Conservation (phyloP, 768 basidiomycete genomes). For the Leucogyrophana mollusca region DNA sequence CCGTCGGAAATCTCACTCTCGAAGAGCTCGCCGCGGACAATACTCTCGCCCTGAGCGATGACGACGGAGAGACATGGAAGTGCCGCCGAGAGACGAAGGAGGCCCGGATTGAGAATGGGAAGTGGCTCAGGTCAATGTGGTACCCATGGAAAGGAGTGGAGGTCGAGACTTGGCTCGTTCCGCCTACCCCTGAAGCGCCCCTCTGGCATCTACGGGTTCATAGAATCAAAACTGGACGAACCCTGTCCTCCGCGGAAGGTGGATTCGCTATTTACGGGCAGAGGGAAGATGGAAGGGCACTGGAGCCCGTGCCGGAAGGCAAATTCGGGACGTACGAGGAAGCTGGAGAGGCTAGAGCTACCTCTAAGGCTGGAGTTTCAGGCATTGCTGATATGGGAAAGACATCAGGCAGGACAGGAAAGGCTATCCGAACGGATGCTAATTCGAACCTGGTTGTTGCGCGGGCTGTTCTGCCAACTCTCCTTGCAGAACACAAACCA, state of each 20-base stretch:
- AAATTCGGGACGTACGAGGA: slow-evolving; percentile 50
- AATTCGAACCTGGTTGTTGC: slow-evolving; percentile 71
- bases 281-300: slow-evolving; percentile 53
- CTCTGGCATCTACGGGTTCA: slow-evolving; percentile 73
- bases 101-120: slow-evolving; percentile 50
- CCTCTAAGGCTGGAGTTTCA: slow-evolving; percentile 59
- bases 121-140: slow-evolving; percentile 69
- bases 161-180: slow-evolving; percentile 75
- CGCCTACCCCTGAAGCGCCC: slow-evolving; percentile 54
- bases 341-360: slow-evolving; percentile 47
- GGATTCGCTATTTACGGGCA: slow-evolving; percentile 74
- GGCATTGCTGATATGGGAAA: slow-evolving; percentile 54
- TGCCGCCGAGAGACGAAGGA: slow-evolving; percentile 62
- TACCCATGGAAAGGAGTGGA: slow-evolving; percentile 70
- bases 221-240: slow-evolving; percentile 52
- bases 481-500: slow-evolving; percentile 47
- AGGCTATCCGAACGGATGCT: slow-evolving; percentile 64
- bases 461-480: slow-evolving; percentile 65
- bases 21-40: slow-evolving; percentile 73
- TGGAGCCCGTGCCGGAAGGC: slow-evolving; percentile 44
- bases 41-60: slow-evolving; percentile 69
- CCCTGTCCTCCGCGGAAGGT: slow-evolving; percentile 61
- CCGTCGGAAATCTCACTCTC: slow-evolving; percentile 62
- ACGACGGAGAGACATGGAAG: slow-evolving; percentile 72
- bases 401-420: slow-evolving; percentile 28